A percentile compares a stretch with the other conserved stretches of the same genome.
Conservation (phyloP, 2,329 filamentous ascomycete genomes). For the Stagonosporopsis cucurbitacearum region DNA sequence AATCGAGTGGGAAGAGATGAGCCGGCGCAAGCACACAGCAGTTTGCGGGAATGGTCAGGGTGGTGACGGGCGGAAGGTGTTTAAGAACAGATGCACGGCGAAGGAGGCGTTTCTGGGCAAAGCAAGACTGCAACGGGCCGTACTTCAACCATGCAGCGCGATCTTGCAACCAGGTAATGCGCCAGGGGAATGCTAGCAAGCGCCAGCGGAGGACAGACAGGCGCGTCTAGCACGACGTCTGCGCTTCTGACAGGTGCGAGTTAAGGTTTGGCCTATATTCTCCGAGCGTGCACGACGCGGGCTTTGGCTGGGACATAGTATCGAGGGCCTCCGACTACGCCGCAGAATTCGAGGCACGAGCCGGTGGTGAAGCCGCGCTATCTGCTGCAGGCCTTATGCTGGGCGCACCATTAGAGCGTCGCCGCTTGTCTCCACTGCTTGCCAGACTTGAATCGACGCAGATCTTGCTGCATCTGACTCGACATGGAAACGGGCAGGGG, state of each 20-base stretch:
- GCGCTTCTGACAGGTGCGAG: conserved; percentile 46
- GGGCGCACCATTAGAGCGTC: conserved; percentile 19
- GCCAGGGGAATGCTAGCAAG: conserved; percentile 39
- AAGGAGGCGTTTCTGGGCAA: conserved; percentile 45
- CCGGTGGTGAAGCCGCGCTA: conserved; percentile 41
- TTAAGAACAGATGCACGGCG: conserved; percentile 37
- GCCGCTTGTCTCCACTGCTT: conserved; percentile 33
- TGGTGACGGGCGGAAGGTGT: conserved; percentile 38
- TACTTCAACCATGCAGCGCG: conserved; percentile 43
- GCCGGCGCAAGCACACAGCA: conserved; percentile 43
- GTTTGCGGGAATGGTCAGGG: conserved; percentile 34
- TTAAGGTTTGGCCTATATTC: conserved; percentile 49
- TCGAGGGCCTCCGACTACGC: conserved; percentile 37
- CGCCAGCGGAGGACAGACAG: conserved; percentile 35
- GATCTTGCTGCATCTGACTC: conserved; percentile 45
- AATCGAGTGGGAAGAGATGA: conserved; percentile 15
- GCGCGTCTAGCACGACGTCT: conserved; percentile 41
- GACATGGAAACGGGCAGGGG: conserved; percentile 39
- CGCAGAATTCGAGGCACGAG: conserved; percentile 46
- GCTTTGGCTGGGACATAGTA: conserved; percentile 37
- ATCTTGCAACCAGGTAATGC: conserved; percentile 37
- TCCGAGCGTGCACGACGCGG: conserved; percentile 43
- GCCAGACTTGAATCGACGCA: conserved; percentile 32
- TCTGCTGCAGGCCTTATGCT: conserved; percentile 37
- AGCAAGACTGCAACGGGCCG: conserved; percentile 51